Base-by-base conservation (phyloP, 768 basidiomycete genomes). In the Lyophyllum atratum region DNA sequence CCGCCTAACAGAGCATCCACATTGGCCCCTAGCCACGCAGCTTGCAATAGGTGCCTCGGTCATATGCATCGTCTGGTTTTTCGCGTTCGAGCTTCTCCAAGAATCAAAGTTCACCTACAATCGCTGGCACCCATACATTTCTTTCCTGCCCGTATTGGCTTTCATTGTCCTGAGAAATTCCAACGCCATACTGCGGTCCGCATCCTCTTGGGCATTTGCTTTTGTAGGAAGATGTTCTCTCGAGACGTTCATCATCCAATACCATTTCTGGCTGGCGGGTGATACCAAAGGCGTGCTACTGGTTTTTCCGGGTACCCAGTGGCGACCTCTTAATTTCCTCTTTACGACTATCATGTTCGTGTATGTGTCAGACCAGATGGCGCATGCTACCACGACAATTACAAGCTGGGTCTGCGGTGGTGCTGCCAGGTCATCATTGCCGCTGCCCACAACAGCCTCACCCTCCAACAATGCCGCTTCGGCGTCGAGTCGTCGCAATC, bases 181-280 rank as follows among this genome's bases (percentile, higher is more conserved):
- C 19, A 93, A 76, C 44, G 74, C 80, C 2, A 74, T 83, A 49
- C 75, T 95, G 43, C 87, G 94, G 39, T 90, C 90, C 2, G 80
- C 78, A 34, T 83, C 83, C 21, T 90, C 87, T 11, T 77, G 75
- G 14, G 71, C 84, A 26, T 95, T 94, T 74, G 85, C 85, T 24
- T 93, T 91, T 73, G 79, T 95, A 50, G 94, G 94, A 39, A 85
- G 78, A 67, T 94, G 92, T 72, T 95, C 93, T 4, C 80, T 96
- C 52, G 94, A 97, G 72, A 89, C 93, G 0, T 97, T 95, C 70
- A 89, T 95, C 66, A 83, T 95, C 56, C 93, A 96, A 67, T 95
- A 87, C 69, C 93, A 92, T 64, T 74, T 92, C 43, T 94, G 91
- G 91, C 77, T 94, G 31, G 93, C 90, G 0, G 90, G 80, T 3